These are phyloP conservation scores for Russula lepida DNA, from an alignment of 768 basidiomycete genomes.

Conservation along the genomic window DNA sequence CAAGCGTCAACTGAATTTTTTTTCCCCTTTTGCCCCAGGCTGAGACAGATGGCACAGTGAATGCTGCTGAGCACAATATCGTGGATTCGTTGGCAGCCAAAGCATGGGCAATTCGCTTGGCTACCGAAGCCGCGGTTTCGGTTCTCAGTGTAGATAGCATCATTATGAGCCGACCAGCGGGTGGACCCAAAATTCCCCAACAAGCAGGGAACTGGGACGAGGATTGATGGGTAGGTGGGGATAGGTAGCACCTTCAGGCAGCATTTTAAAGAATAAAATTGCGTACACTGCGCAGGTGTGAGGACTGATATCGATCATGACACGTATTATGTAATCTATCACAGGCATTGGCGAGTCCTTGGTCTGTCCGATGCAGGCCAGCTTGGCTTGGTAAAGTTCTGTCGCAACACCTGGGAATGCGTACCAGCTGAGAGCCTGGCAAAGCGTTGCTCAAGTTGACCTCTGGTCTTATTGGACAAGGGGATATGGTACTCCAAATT, in stretches of 20 bases:
- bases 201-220: conserved; percentile 85
- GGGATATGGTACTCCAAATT: conserved; percentile 47
- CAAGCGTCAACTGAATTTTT: conserved; percentile 3
- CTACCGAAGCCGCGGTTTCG: conserved; percentile 83
- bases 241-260: neutral
- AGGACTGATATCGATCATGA: too few relatives aligned
- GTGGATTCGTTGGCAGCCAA: conserved; percentile 87
- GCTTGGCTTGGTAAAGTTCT: too few relatives aligned
- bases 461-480: neutral
- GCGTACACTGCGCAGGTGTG: too few relatives aligned
- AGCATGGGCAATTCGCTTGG: conserved; percentile 83
- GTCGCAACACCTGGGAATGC: too few relatives aligned
- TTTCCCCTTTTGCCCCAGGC: conserved; percentile 35
- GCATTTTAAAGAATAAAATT: neutral
- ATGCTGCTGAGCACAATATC: conserved; percentile 54
- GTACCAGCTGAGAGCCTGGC: too few relatives aligned
- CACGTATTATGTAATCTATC: neutral
- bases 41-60: conserved; percentile 71
- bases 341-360: too few relatives aligned
- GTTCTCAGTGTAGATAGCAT: conserved; percentile 95
- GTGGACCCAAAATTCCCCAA: conserved; percentile 81
- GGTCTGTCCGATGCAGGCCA: too few relatives aligned
- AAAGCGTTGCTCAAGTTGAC: too few relatives aligned
- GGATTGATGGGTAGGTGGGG: conserved; percentile 33
- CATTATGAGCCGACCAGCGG: conserved; percentile 93